phyloP scores from a whole-genome alignment of 495 filamentous ascomycete genomes.

The Pseudevernia furfuracea region DNA sequence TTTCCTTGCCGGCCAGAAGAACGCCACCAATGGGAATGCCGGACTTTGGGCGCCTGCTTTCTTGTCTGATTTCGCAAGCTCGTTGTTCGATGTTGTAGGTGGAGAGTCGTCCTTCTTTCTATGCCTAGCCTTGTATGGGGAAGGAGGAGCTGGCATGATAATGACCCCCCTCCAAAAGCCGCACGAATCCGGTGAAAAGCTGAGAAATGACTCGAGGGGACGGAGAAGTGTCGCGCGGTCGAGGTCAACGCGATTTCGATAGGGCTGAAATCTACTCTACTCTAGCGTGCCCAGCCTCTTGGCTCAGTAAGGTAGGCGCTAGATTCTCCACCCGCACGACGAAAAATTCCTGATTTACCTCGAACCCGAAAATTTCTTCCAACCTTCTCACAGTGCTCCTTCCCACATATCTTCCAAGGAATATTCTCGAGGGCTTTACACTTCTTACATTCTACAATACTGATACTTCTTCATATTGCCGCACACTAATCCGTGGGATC shows the following conservation, averaged over 20 bases:
- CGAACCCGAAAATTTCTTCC: not conserved
- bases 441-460: not conserved
- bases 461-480: not conserved
- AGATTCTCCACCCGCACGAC: not conserved
- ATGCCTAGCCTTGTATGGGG: conserved; percentile 51
- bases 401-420: not conserved
- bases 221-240: not conserved
- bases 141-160: conserved; percentile 4
- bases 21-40: conserved; percentile 79
- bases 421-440: not conserved
- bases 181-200: not conserved
- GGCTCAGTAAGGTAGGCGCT: not conserved
- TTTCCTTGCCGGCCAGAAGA: conserved; percentile 83
- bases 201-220: not conserved
- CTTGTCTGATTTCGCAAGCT: conserved; percentile 45
- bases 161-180: not conserved
- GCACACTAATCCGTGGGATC: conserved; percentile 17
- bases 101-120: not conserved
- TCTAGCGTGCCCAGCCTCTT: not conserved
- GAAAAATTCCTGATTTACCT: conserved; percentile 6
- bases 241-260: not conserved
- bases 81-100: conserved; percentile 46
- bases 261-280: conserved; percentile 7
- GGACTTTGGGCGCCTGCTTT: conserved; percentile 40
- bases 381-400: not conserved